These are phyloP conservation scores for Sugiyamaella qingdaonensis DNA, from an alignment of 805 yeast genomes.

Conservation along the genomic window DNA sequence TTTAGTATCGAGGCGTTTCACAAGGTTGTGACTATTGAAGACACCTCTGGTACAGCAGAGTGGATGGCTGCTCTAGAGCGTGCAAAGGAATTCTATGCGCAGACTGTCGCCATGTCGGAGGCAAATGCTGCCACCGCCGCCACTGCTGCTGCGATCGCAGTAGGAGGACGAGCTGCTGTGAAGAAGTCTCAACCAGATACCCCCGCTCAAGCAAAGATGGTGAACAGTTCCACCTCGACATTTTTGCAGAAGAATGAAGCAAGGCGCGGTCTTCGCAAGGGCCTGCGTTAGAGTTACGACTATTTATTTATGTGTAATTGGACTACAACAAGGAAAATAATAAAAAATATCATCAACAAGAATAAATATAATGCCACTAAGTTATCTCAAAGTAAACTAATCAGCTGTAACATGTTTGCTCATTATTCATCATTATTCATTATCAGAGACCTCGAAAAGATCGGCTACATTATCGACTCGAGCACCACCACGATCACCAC, in stretches of 20 bases:
- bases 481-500: not conserved
- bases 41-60: conserved; percentile 27
- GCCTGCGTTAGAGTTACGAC: not conserved
- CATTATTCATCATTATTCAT: conserved; percentile 2
- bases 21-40: conserved; percentile 33
- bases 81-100: conserved; percentile 29
- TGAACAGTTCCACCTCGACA: conserved; percentile 16
- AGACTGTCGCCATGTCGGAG: conserved; percentile 25
- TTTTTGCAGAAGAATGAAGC: conserved; percentile 22
- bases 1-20: conserved; percentile 33
- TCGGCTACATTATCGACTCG: not conserved
- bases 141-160: conserved; percentile 35
- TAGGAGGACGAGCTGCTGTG: conserved; percentile 15
- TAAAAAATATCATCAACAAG: not conserved
- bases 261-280: conserved; percentile 12
- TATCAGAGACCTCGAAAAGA: conserved; percentile 2
- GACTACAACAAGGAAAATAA: not conserved
- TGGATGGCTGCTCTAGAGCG: conserved; percentile 34
- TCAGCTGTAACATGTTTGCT: no score
- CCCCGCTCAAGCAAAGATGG: conserved; percentile 9
- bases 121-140: conserved; percentile 32
- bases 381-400: not conserved
- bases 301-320: conserved; percentile 2
- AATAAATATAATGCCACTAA: not conserved
- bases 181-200: not conserved